Percentiles rank a stretch among this genome's conserved stretches.
phyloP scores from a whole-genome alignment of 2,329 filamentous ascomycete species.

The Sphaerulina musiva region DNA sequence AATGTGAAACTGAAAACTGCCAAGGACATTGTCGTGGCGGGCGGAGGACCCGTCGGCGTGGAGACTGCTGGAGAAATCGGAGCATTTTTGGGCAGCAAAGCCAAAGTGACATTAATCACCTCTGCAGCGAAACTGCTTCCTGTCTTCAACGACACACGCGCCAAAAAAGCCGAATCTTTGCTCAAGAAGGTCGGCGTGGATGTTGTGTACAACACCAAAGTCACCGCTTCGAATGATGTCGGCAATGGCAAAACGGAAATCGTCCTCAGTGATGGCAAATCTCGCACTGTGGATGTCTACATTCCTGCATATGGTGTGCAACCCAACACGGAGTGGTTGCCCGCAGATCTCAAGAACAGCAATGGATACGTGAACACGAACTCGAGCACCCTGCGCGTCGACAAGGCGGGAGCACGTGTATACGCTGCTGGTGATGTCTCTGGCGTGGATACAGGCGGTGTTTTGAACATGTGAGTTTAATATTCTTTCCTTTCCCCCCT shows the following conservation, averaged over 20 bases:
- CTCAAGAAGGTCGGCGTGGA: constrained; percentile 45
- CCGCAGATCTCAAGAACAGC: constrained; percentile 38
- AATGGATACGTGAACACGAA: constrained; percentile 47
- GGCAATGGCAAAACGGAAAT: constrained; percentile 41
- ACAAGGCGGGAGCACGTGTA: constrained; percentile 40
- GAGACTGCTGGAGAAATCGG: constrained; percentile 37
- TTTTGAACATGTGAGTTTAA: constrained; percentile 34
- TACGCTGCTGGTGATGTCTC: constrained; percentile 47
- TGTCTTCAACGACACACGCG: constrained; percentile 36
- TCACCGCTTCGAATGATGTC: constrained; percentile 22
- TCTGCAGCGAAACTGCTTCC: constrained; percentile 38
- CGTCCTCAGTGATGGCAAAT: constrained; percentile 42
- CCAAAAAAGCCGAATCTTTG: constrained; percentile 40
- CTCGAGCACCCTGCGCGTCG: constrained; percentile 41
- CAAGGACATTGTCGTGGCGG: constrained; percentile 33
- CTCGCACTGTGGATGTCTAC: constrained; percentile 46
- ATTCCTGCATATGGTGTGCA: constrained; percentile 47
- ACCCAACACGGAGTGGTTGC: constrained; percentile 50
- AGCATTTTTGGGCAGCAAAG: constrained; percentile 33
- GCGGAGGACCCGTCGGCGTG: constrained; percentile 36
- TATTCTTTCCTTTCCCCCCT: no score
- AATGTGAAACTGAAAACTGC: constrained; percentile 32
- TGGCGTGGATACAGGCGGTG: constrained; percentile 38
- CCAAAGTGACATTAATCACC: constrained; percentile 44
- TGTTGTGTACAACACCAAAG: constrained; percentile 28